These are phyloP conservation scores for Sordariomycetes sp. DNA, from an alignment of 2,329 filamentous ascomycete genomes.

Conservation along the genomic window DNA sequence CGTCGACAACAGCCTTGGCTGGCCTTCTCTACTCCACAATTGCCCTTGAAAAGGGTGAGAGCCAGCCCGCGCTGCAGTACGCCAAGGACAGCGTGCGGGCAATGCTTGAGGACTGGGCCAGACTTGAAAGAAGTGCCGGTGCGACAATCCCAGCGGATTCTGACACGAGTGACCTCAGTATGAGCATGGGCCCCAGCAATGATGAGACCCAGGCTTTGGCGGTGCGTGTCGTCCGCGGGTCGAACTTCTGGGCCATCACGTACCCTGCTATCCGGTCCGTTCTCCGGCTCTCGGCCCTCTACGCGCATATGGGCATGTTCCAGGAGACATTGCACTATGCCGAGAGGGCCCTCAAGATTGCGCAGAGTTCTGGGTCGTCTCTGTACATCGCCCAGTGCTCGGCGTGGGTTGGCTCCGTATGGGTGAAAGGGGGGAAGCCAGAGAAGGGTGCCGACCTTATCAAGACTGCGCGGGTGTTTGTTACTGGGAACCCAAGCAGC, in stretches of 20 bases:
- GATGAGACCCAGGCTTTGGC: neutral
- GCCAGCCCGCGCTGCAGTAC: conserved; percentile 44
- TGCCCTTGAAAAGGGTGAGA: conserved; percentile 49
- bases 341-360: conserved; percentile 72
- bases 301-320: conserved; percentile 75
- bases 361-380: conserved; percentile 53
- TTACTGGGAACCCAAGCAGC: conserved; percentile 15
- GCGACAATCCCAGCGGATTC: conserved; percentile 14
- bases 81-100: conserved; percentile 47
- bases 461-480: conserved; percentile 38
- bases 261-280: conserved; percentile 62
- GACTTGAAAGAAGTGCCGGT: conserved; percentile 26
- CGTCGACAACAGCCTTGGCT: conserved; percentile 4
- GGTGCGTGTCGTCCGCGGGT: conserved; percentile 18
- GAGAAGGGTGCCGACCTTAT: conserved; percentile 47
- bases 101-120: conserved; percentile 44
- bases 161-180: conserved; percentile 8
- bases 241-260: conserved; percentile 72
- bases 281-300: conserved; percentile 64
- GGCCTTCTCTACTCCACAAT: conserved; percentile 53
- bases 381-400: conserved; percentile 45
- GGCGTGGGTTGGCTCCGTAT: conserved; percentile 44
- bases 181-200: neutral
- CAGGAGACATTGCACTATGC: conserved; percentile 83
- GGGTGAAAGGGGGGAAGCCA: conserved; percentile 45